These are phyloP conservation scores for Boletus rubescentipes DNA, from an alignment of 768 basidiomycete genomes.

Conservation along the genomic window DNA sequence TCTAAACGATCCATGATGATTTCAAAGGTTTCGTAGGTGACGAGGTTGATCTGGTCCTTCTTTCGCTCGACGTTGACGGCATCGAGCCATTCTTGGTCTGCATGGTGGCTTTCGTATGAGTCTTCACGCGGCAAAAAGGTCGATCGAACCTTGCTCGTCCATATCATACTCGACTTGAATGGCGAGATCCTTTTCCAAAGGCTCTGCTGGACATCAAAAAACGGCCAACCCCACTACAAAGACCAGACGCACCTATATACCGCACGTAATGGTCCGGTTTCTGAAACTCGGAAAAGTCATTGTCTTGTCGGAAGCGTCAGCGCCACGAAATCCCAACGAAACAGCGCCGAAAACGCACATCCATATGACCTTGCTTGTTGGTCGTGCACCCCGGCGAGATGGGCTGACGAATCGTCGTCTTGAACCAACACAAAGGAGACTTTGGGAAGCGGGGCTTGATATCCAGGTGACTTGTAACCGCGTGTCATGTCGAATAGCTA, in stretches of 20 bases:
- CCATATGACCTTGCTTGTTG: constrained; percentile 66
- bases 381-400: constrained; percentile 64
- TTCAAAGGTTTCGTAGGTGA: constrained; percentile 88
- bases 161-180: constrained; percentile 98
- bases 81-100: constrained; percentile 96
- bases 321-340: neutral
- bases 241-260: constrained; percentile 66
- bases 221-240: neutral
- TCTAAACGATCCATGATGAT: constrained; percentile 96
- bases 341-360: constrained; percentile 47
- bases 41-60: constrained; percentile 65
- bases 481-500: constrained; percentile 36
- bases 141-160: constrained; percentile 88
- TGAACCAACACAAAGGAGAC: constrained; percentile 66
- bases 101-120: constrained; percentile 2
- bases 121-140: neutral
- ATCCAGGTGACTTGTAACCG: constrained; percentile 36
- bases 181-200: constrained; percentile 87
- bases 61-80: constrained; percentile 77
- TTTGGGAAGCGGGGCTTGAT: constrained; percentile 51
- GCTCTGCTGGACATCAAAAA: constrained; percentile 53
- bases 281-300: constrained; percentile 68
- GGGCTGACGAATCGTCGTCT: constrained; percentile 54
- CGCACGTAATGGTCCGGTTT: constrained; percentile 87
- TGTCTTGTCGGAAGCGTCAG: constrained; percentile 41